Evolutionary conservation across 306 rosid species (phyloP).

Genomic region (Citrullus amarus): DNA sequence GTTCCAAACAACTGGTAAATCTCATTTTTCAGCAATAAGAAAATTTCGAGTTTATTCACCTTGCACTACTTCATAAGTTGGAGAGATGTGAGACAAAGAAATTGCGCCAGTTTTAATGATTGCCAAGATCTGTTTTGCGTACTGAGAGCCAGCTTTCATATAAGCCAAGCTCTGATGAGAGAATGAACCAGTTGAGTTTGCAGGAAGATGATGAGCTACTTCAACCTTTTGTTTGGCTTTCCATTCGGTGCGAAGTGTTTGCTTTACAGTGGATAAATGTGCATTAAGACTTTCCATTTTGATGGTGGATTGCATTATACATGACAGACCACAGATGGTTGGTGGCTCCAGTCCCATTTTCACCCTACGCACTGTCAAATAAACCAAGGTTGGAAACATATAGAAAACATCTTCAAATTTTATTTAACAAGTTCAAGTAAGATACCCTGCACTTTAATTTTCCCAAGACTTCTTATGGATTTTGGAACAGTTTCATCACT

Average conservation of each 20-base stretch:
- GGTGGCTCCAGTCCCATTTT: constrained; percentile 69
- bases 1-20: not conserved
- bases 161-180: constrained; percentile 79
- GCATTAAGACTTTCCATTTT: constrained; percentile 41
- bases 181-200: constrained; percentile 46
- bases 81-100: constrained; percentile 60
- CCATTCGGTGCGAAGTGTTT: constrained; percentile 58
- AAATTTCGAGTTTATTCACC: constrained; percentile 24
- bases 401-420: not conserved
- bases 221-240: constrained; percentile 46
- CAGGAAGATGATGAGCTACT: constrained; percentile 57
- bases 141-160: constrained; percentile 78
- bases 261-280: constrained; percentile 47
- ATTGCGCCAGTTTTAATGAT: constrained; percentile 72
- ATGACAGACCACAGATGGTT: constrained; percentile 63
- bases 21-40: not conserved
- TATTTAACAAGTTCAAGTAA: constrained; percentile 9
- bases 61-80: constrained; percentile 77
- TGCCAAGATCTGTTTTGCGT: constrained; percentile 78
- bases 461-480: constrained; percentile 71
- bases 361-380: constrained; percentile 69
- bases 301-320: constrained; percentile 34
- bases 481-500: constrained; percentile 72
- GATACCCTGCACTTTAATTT: constrained; percentile 95
- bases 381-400: constrained; percentile 3